These are phyloP conservation scores for Pseudonitzschia pungens DNA, from an alignment of 108 stramenopile genomes.

Conservation along the genomic window DNA sequence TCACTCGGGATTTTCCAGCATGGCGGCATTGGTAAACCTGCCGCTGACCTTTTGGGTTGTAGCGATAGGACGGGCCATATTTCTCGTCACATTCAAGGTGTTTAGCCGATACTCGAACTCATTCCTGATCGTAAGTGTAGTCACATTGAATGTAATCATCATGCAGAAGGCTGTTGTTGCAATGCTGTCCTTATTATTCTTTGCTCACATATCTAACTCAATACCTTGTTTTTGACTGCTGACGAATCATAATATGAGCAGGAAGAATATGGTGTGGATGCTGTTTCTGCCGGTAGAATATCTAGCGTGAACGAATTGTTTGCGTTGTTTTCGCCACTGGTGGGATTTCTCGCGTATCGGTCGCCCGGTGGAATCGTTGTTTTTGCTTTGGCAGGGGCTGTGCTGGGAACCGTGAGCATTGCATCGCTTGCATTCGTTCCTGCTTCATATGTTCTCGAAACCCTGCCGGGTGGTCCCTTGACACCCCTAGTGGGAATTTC, in stretches of 20 bases:
- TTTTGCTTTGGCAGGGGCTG: neutral
- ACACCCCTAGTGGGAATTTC: constrained; percentile 3
- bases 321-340: constrained; percentile 8
- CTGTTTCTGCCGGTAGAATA: constrained; percentile 2
- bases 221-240: neutral
- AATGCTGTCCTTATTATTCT: neutral
- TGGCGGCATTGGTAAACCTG: neutral
- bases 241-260: neutral
- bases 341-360: constrained; percentile 8
- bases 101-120: constrained; percentile 5
- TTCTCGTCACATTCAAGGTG: constrained; percentile 10
- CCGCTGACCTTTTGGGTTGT: constrained; percentile 3
- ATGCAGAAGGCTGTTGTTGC: neutral
- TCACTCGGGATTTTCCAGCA: constrained; percentile 2
- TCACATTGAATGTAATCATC: neutral
- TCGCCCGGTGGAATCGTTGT: constrained; percentile 9
- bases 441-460: neutral
- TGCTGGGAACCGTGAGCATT: constrained; percentile 4
- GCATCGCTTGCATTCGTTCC: neutral
- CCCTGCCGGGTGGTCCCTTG: constrained; percentile 5
- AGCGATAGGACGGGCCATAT: constrained; percentile 7
- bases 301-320: constrained; percentile 8
- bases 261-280: neutral
- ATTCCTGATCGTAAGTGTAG: constrained; percentile 3
- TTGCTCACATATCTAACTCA: neutral